Evolutionary conservation across 805 yeast genomes (phyloP), one percentile per base, ranked within the genome.

Genomic region (Maudiozyma pseudohumilis): DNA sequence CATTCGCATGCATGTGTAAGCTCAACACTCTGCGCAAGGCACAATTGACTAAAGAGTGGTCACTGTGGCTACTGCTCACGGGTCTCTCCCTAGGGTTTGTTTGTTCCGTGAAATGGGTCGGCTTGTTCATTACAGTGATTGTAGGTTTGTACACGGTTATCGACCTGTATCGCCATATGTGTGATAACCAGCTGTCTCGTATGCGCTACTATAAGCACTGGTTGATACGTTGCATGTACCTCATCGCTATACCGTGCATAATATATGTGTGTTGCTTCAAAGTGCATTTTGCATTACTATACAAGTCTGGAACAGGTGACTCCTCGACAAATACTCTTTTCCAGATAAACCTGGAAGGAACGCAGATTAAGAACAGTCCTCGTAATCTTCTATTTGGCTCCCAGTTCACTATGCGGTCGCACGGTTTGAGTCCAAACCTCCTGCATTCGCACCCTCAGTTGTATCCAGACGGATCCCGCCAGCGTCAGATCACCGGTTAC

Each of bases 221-320:
- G 95, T 21, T 68, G 2, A 63, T 77, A 3, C 71, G 97, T 48
- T 66, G 81, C 27, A 36, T 70, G 8, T 63, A 78, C 10, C 65
- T 92, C 52, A 84, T 92, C 29, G 31, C 80, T 1, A 58, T 86
- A 15, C 98, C 98, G 2, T 53, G 77, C 21, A 22, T 68, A 22
- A 74, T 89, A 18, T 92, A 85, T 53, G 55, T 83, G 52, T 50
- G 70, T 23, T 74, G 80, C 51, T 92, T 92, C 70, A 81, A 78
- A 54, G 64, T 83, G 29, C 98, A 92, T 59, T 92, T 92, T 50
- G 51, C 70, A 15, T 64, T 87, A 27, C 70, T 92, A 40, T 75
- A 72, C 51, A 77, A 77, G 50, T 73, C 94, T 2, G 98, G 98
- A 15, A 77, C 95, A 0, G 98, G 97, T 29, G 95, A 89, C 59